Percentiles rank a stretch among this genome's conserved stretches.
phyloP scores from a whole-genome alignment of 129 eudicot species.

The Centella asiatica region DNA sequence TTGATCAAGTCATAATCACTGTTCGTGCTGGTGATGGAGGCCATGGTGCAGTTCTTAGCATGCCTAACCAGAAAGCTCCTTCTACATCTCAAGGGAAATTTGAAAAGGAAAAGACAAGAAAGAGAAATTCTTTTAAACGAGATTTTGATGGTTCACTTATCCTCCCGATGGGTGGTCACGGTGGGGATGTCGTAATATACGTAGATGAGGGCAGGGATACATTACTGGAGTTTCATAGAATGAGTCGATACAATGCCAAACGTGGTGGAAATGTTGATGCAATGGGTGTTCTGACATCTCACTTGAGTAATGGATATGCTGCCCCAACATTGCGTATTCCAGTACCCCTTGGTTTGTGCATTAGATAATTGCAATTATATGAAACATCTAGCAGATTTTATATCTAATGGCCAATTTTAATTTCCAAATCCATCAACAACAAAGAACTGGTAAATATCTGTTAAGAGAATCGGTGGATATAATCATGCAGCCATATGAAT shows the following conservation, averaged over 20 bases:
- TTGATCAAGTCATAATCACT: constrained; percentile 74
- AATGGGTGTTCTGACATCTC: constrained; percentile 76
- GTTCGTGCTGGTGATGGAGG: constrained; percentile 98
- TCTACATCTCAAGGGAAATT: constrained; percentile 39
- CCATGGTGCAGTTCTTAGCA: constrained; percentile 68
- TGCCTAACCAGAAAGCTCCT: constrained; percentile 46
- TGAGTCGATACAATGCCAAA: constrained; percentile 59
- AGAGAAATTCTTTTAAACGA: constrained; percentile 52
- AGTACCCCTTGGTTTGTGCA: constrained; percentile 73
- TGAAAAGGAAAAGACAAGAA: constrained; percentile 52
- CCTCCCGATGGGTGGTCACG: constrained; percentile 89
- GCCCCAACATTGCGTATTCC: constrained; percentile 80
- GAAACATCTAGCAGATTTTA: constrained; percentile 3
- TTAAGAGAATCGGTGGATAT: background rate
- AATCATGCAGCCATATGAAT: background rate
- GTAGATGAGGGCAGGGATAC: constrained; percentile 84
- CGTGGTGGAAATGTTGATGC: constrained; percentile 96
- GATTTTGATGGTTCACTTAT: constrained; percentile 91
- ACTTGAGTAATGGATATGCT: constrained; percentile 50
- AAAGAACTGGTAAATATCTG: no score
- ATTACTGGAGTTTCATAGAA: constrained; percentile 65
- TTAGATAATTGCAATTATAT: background rate
- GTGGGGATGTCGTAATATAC: constrained; percentile 86
- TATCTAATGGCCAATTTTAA: no score
- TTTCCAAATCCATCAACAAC: no score